Base-by-base conservation (phyloP, 805 yeast genomes). In the Barnettozyma siamensis region DNA sequence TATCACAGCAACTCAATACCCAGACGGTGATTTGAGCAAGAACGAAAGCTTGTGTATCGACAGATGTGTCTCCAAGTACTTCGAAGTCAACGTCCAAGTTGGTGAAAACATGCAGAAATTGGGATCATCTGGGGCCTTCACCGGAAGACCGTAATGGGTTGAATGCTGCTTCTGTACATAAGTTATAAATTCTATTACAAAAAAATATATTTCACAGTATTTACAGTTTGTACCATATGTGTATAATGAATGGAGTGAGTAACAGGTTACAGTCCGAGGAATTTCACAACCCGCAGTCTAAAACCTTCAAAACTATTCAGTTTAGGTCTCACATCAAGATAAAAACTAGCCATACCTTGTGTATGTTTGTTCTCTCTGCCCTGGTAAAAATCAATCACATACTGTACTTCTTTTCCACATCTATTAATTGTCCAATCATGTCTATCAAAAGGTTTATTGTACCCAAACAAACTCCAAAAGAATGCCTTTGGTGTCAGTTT, bases 31-130 rank as follows among this genome's bases (percentile, higher is more conserved):
- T 19, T 70, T 89, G 48, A 75, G 72, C 66, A 86, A 84, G 69
- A 78, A 72, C 53, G 97, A 89, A 67, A 78, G 88, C 35, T 69
- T 85, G 36, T 89, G 98, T 65, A 73, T 89, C 48, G 98, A 89
- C 69, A 83, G 96, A 75, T 89, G 98, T 72, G 98, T 89, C 44
- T 78, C 93, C 55, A 89, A 89, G 66, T 89, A 89, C 67, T 89
- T 89, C 57, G 96, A 87, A 56, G 86, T 95, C 50, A 89, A 89
- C 62, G 93, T 88, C 48, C 85, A 87, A 67, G 96, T 89, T 47
- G 96, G 96, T 55, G 97, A 89, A 59, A 70, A 74, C 51, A 73
- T 73, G 78, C 77, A 73, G 53, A 64, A 72, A 46, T 56, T 73
- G 49, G 78, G 78, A 19, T 68, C 67, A 48, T 59, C 63, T 35